phyloP scores from a whole-genome alignment of 805 yeast species.

The Candida saitoana region DNA sequence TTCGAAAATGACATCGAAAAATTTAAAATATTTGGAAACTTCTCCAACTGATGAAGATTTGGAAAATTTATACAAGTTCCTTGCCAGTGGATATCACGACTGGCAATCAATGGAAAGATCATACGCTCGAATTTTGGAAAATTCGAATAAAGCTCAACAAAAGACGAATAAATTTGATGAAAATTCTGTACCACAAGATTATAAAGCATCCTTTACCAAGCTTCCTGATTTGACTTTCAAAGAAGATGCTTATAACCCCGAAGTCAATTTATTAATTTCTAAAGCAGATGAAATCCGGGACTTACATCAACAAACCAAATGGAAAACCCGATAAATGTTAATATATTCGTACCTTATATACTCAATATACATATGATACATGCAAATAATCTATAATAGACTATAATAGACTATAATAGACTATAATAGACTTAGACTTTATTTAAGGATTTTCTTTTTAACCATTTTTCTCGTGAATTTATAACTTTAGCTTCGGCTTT shows the following conservation, averaged over 20 bases:
- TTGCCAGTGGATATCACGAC: background rate
- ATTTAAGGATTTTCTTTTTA: constrained; percentile 35
- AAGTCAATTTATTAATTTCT: background rate
- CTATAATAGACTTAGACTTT: constrained; percentile 10
- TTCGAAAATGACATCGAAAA: background rate
- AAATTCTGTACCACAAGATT: background rate
- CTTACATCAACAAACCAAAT: constrained; percentile 1
- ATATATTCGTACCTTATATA: background rate
- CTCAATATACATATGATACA: constrained; percentile 3
- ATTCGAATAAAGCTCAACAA: background rate
- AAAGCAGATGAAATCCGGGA: background rate
- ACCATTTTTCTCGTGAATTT: constrained; percentile 34
- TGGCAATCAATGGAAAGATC: constrained; percentile 3
- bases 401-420: no score
- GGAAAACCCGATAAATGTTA: constrained; percentile 2
- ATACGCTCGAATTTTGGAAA: background rate
- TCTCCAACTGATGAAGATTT: background rate
- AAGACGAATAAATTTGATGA: background rate
- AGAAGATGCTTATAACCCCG: background rate
- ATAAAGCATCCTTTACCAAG: background rate
- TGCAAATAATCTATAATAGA: constrained; percentile 1
- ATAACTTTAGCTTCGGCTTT: constrained; percentile 30
- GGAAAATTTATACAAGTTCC: constrained; percentile 1
- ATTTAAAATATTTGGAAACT: background rate
- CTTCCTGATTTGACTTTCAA: background rate